Evolutionary conservation across 768 basidiomycete species (phyloP).

Genomic region (Boletales sp.): DNA sequence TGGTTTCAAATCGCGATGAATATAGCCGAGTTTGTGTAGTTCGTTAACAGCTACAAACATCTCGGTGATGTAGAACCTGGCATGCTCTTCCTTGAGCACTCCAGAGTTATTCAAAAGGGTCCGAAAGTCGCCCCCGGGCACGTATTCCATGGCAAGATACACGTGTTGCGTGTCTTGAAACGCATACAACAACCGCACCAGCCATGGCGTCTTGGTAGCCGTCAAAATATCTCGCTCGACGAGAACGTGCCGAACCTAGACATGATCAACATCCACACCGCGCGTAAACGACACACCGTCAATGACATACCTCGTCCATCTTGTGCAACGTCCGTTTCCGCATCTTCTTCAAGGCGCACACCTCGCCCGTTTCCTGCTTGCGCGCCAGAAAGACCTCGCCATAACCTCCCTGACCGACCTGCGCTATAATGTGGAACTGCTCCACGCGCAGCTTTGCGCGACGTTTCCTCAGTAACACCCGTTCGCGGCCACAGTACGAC

Average conservation of each 20-base stretch:
- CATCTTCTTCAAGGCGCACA: slow-evolving; percentile 98
- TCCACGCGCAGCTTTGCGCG: slow-evolving; percentile 90
- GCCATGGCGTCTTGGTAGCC: slow-evolving; percentile 96
- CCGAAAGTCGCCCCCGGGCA: slow-evolving; percentile 97
- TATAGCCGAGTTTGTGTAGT: slow-evolving; percentile 95
- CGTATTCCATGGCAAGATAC: slow-evolving; percentile 99
- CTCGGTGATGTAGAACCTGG: slow-evolving; percentile 94
- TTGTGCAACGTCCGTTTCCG: slow-evolving; percentile 89
- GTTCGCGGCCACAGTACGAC: slow-evolving; percentile 91
- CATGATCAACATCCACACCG: not conserved
- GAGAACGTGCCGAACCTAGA: slow-evolving; percentile 91
- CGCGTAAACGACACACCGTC: not conserved
- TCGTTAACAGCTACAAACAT: slow-evolving; percentile 96
- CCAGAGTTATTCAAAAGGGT: slow-evolving; percentile 98
- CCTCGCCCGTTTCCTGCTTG: slow-evolving; percentile 93
- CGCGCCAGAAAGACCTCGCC: slow-evolving; percentile 96
- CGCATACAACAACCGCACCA: slow-evolving; percentile 91
- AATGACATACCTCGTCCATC: slow-evolving; percentile 84
- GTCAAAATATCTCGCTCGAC: slow-evolving; percentile 98
- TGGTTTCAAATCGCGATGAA: slow-evolving; percentile 96
- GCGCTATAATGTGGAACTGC: slow-evolving; percentile 97
- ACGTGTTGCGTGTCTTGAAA: slow-evolving; percentile 92
- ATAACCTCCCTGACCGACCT: slow-evolving; percentile 98
- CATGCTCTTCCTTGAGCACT: slow-evolving; percentile 95
- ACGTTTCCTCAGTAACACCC: slow-evolving; percentile 88